A percentile compares a stretch with the other conserved stretches of the same genome.
Conservation (phyloP, 2,329 filamentous ascomycete species). For the Bipolaris bicolor region DNA sequence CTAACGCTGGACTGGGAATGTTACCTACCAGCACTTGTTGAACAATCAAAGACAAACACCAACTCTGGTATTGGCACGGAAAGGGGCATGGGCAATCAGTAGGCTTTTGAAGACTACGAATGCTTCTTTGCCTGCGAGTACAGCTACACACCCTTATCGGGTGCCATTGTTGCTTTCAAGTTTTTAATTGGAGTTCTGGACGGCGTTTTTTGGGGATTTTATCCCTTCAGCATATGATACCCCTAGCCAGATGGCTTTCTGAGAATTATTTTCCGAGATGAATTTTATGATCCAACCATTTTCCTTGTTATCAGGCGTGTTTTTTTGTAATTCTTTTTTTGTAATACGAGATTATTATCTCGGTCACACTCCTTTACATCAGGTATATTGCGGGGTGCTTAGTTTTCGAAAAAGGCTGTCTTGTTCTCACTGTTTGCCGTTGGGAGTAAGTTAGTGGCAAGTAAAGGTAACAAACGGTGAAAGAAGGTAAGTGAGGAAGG, state of each 20-base stretch:
- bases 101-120: background rate
- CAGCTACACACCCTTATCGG: background rate
- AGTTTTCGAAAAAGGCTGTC: too few relatives aligned
- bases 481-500: background rate
- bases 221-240: conserved; percentile 4
- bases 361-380: too few relatives aligned
- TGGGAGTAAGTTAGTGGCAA: too few relatives aligned
- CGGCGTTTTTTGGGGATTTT: background rate
- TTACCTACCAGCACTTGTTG: conserved; percentile 3
- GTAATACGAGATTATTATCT: too few relatives aligned
- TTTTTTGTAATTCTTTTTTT: background rate
- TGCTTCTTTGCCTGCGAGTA: background rate
- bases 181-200: background rate
- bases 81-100: conserved; percentile 1
- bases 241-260: background rate
- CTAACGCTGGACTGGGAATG: conserved; percentile 4
- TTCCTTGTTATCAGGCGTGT: background rate
- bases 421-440: too few relatives aligned
- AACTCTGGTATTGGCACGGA: background rate
- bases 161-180: background rate
- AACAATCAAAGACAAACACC: background rate
- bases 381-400: too few relatives aligned
- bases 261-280: background rate
- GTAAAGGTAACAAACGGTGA: too few relatives aligned
- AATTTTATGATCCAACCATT: too few relatives aligned